phyloP scores from a whole-genome alignment of 2,329 filamentous ascomycete species.

The Tolypocladium endophyticum region DNA sequence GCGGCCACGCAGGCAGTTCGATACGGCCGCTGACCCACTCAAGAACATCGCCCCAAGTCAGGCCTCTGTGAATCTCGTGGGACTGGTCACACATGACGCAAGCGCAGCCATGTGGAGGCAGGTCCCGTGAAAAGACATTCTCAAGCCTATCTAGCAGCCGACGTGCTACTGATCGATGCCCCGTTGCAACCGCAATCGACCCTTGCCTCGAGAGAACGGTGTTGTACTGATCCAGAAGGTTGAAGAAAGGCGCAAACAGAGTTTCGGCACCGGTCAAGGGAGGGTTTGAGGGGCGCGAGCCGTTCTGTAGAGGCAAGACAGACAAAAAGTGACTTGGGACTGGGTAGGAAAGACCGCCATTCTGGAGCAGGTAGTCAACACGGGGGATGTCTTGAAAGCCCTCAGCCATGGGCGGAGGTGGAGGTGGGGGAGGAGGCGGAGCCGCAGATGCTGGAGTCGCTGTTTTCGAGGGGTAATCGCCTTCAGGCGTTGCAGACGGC shows the following conservation, averaged over 20 bases:
- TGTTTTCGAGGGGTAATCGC: conserved; percentile 23
- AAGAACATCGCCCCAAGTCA: conserved; percentile 92
- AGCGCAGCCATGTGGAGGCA: conserved; percentile 73
- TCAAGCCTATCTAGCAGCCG: conserved; percentile 82
- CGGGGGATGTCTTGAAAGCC: conserved; percentile 62
- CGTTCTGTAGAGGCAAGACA: conserved; percentile 46
- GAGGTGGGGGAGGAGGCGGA: conserved; percentile 36
- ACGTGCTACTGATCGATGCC: conserved; percentile 88
- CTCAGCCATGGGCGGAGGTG: conserved; percentile 65
- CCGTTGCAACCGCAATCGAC: conserved; percentile 88
- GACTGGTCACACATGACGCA: conserved; percentile 71
- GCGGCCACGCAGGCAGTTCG: conserved; percentile 80
- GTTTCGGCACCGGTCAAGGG: conserved; percentile 58
- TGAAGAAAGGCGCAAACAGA: conserved; percentile 74
- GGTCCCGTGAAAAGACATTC: conserved; percentile 86
- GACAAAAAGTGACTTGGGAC: conserved; percentile 66
- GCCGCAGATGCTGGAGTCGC: conserved; percentile 25
- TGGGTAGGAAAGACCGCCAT: conserved; percentile 66
- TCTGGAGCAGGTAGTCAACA: conserved; percentile 85
- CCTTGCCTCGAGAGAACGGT: conserved; percentile 73
- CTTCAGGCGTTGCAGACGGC: conserved; percentile 22
- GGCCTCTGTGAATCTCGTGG: conserved; percentile 54
- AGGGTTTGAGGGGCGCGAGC: conserved; percentile 48
- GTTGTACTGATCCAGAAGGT: conserved; percentile 76
- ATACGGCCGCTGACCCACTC: conserved; percentile 85